These are phyloP conservation scores for Yamadazyma phyllophila DNA, from an alignment of 805 yeast species.

Conservation along the genomic window DNA sequence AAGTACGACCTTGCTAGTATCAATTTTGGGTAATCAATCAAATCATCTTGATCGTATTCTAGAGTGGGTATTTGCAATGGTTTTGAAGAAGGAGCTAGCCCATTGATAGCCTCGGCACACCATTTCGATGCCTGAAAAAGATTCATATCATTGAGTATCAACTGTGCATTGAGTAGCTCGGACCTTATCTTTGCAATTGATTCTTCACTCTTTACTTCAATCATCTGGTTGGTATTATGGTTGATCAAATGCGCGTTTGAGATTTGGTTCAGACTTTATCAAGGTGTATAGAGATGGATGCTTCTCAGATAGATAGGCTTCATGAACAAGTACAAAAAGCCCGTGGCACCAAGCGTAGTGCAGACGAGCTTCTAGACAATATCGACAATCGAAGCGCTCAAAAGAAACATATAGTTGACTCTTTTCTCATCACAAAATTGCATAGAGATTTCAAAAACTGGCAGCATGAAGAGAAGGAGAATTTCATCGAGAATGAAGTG, in stretches of 20 bases:
- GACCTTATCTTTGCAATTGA: conserved; percentile 17
- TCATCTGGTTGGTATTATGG: neutral
- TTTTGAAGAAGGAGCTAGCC: conserved; percentile 34
- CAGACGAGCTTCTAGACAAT: conserved; percentile 1
- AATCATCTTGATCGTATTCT: conserved; percentile 28
- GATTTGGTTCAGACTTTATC: neutral
- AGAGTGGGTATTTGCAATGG: conserved; percentile 7
- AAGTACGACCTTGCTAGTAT: conserved; percentile 70
- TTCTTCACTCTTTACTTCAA: conserved; percentile 8
- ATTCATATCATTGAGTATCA: conserved; percentile 52
- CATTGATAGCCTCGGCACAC: conserved; percentile 77
- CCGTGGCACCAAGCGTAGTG: neutral
- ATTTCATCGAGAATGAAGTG: conserved; percentile 23
- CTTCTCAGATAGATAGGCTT: neutral
- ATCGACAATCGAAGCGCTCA: conserved; percentile 3
- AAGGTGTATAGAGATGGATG: neutral
- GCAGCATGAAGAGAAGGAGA: conserved; percentile 19
- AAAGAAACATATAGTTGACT: conserved; percentile 29
- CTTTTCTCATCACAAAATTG: conserved; percentile 31
- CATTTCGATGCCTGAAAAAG: conserved; percentile 75
- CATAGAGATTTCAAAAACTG: conserved; percentile 30
- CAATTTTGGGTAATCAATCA: conserved; percentile 42
- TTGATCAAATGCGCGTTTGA: neutral
- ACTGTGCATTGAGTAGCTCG: conserved; percentile 24
- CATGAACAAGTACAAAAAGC: conserved; percentile 2